Evolutionary conservation across 2,329 filamentous ascomycete species (phyloP).

Genomic region (Alternaria solani): DNA sequence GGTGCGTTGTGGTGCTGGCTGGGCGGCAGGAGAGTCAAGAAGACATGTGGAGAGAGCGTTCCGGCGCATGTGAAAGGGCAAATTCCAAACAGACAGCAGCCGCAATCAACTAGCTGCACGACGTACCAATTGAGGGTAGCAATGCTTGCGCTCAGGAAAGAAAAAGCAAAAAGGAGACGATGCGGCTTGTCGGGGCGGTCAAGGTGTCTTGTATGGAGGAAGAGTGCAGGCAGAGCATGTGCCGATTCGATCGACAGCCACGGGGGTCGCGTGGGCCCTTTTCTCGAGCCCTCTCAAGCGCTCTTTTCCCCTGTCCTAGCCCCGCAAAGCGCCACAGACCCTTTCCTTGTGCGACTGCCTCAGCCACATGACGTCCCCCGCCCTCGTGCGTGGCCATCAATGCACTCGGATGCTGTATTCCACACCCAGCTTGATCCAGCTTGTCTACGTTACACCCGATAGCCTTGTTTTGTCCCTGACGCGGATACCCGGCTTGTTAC

Average conservation of each 20-base stretch:
- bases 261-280: constrained; percentile 27
- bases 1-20: not conserved
- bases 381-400: not conserved
- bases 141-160: not conserved
- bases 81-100: not conserved
- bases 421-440: not conserved
- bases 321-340: constrained; percentile 25
- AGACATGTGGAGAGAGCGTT: constrained; percentile 3
- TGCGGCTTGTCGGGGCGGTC: not conserved
- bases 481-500: constrained; percentile 15
- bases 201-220: not conserved
- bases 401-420: not conserved
- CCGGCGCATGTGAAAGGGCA: constrained; percentile 20
- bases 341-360: constrained; percentile 16
- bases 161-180: not conserved
- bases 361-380: constrained; percentile 20
- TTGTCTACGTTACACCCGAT: not conserved
- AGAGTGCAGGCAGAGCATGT: constrained; percentile 5
- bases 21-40: constrained; percentile 1
- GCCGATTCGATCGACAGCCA: constrained; percentile 7
- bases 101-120: not conserved
- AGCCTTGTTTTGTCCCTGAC: not conserved
- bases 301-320: constrained; percentile 19
- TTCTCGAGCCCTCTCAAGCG: not conserved
- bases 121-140: constrained; percentile 6